Conservation (phyloP, 768 basidiomycete species). For the Rhizopogon sp. region DNA sequence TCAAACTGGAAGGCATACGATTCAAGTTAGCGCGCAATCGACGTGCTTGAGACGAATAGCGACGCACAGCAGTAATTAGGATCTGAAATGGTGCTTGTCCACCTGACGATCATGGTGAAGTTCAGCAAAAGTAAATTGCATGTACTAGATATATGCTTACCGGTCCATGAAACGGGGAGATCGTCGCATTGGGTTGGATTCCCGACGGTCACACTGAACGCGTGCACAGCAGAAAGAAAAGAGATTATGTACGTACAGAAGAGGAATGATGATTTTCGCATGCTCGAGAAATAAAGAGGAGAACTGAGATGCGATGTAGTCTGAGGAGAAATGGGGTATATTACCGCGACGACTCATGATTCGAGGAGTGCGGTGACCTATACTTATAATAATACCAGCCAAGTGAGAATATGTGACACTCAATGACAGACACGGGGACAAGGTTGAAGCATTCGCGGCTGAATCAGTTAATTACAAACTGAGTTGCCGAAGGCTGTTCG, state of each 20-base stretch:
- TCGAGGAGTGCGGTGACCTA: too few relatives aligned
- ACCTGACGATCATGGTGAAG: conserved; percentile 30
- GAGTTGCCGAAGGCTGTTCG: too few relatives aligned
- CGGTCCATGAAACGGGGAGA: conserved; percentile 56
- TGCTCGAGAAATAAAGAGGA: conserved; percentile 9
- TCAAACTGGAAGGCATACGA: conserved; percentile 36
- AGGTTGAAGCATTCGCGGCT: too few relatives aligned
- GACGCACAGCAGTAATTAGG: conserved; percentile 45
- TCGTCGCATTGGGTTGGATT: conserved; percentile 56
- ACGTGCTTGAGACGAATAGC: conserved; percentile 3
- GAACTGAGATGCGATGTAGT: background rate
- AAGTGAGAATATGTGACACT: background rate
- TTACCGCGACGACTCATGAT: background rate
- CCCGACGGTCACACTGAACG: conserved; percentile 47
- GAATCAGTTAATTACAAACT: too few relatives aligned
- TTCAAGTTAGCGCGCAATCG: background rate
- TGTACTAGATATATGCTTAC: conserved; percentile 28
- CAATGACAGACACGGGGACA: too few relatives aligned
- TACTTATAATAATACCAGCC: background rate
- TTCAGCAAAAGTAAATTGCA: background rate
- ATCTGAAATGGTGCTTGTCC: conserved; percentile 50
- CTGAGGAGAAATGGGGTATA: background rate
- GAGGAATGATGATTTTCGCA: conserved; percentile 19
- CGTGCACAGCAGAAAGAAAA: conserved; percentile 14
- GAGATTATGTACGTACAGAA: conserved; percentile 14